These are phyloP conservation scores for Termitomyces sp. DNA, from an alignment of 768 basidiomycete genomes.

Conservation along the genomic window DNA sequence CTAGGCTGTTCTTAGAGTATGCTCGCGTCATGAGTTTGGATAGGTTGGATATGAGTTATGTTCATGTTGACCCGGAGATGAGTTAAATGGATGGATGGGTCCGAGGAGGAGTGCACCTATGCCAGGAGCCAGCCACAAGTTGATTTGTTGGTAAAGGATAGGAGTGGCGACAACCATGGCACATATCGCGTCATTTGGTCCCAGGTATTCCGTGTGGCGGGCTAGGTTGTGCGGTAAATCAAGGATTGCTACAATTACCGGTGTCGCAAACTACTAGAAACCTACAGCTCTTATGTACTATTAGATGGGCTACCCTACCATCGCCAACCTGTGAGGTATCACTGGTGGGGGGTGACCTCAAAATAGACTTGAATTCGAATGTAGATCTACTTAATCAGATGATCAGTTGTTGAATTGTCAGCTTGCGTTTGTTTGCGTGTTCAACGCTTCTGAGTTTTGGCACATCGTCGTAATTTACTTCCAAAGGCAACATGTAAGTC, in stretches of 20 bases:
- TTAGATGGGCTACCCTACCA: no score
- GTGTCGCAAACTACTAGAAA: no score
- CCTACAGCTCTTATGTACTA: no score
- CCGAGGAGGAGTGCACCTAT: no score
- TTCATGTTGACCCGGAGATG: not conserved
- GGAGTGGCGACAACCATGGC: not conserved
- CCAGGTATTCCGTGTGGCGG: not conserved
- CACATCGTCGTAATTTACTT: not conserved
- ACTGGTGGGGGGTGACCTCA: no score
- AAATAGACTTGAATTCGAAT: no score
- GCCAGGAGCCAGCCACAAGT: not conserved
- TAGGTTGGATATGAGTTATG: slow-evolving; percentile 34
- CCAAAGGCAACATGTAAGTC: not conserved
- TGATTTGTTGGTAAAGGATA: not conserved
- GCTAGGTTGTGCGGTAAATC: no score
- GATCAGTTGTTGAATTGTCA: no score
- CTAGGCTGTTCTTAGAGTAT: slow-evolving; percentile 49
- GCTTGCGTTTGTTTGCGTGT: no score
- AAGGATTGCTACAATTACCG: no score
- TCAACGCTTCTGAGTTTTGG: not conserved
- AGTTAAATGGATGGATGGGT: not conserved
- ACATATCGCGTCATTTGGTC: not conserved
- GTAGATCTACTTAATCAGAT: not conserved
- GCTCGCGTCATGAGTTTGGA: slow-evolving; percentile 44
- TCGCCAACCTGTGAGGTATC: no score